These are phyloP conservation scores for Pythium aphanidermatum DNA, from an alignment of 352 stramenopile genomes.

Conservation along the genomic window DNA sequence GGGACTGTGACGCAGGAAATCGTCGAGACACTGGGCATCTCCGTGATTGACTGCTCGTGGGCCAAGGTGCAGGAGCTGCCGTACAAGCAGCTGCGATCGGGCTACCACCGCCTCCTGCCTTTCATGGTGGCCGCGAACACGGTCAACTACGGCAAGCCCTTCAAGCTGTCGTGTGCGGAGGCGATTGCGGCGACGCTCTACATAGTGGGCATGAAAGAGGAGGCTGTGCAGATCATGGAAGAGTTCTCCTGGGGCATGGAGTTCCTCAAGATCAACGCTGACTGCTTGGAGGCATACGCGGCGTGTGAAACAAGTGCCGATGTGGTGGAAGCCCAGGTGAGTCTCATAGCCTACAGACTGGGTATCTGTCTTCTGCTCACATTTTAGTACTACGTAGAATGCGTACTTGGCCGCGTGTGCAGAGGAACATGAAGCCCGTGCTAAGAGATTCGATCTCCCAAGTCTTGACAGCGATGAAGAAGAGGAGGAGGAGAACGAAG, in stretches of 20 bases:
- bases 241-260: conserved; percentile 93
- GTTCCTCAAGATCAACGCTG: conserved; percentile 94
- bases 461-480: conserved; percentile 55
- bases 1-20: conserved; percentile 27
- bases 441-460: conserved; percentile 49
- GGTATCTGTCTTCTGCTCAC: neutral
- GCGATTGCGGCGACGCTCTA: conserved; percentile 96
- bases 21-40: conserved; percentile 85
- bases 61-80: conserved; percentile 94
- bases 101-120: conserved; percentile 94
- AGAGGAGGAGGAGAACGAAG: conserved; percentile 39
- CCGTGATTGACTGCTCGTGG: conserved; percentile 98
- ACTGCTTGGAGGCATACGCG: conserved; percentile 86
- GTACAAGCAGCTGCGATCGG: conserved; percentile 92
- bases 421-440: conserved; percentile 47
- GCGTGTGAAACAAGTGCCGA: conserved; percentile 60
- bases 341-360: neutral
- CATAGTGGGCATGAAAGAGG: conserved; percentile 92
- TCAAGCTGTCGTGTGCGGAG: conserved; percentile 96
- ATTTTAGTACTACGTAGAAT: conserved; percentile 28
- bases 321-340: conserved; percentile 69
- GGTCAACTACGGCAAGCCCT: conserved; percentile 97
- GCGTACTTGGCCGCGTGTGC: conserved; percentile 61
- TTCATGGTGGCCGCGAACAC: conserved; percentile 98
- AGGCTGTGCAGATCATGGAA: conserved; percentile 87